Conservation (phyloP, 2,329 filamentous ascomycete genomes). For the Fusarium scirpi region DNA sequence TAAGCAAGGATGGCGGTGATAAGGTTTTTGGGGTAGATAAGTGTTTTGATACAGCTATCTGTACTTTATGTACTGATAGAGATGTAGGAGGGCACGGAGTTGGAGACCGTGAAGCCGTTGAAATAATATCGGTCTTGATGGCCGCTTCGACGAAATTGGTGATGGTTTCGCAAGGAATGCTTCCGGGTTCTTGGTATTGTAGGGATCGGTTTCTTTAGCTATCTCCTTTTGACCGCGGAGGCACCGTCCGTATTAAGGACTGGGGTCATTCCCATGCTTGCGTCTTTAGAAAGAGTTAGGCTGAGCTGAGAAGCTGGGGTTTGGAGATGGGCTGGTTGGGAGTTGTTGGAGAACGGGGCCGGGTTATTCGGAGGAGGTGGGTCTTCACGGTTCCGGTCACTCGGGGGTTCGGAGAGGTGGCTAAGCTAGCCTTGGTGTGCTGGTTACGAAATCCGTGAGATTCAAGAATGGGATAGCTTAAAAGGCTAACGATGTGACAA, state of each 20-base stretch:
- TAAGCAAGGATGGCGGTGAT: conserved; percentile 30
- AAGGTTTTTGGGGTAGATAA: conserved; percentile 29
- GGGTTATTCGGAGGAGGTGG: conserved; percentile 12
- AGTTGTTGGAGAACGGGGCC: not conserved
- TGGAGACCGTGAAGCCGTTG: conserved; percentile 24
- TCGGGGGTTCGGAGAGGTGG: conserved; percentile 6
- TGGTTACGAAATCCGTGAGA: not conserved
- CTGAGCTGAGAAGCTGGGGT: conserved; percentile 1
- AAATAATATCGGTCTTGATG: not conserved
- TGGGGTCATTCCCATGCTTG: not conserved
- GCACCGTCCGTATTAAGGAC: not conserved
- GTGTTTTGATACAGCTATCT: not conserved
- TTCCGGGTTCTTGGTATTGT: conserved; percentile 15
- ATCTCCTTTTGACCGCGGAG: conserved; percentile 6
- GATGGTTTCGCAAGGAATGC: conserved; percentile 10
- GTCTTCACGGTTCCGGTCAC: conserved; percentile 1
- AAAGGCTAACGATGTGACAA: not conserved
- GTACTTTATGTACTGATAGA: conserved; percentile 15
- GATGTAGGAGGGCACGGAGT: conserved; percentile 6
- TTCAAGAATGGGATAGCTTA: not conserved
- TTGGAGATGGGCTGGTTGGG: not conserved
- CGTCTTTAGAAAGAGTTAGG: not conserved
- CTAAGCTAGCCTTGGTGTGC: not conserved
- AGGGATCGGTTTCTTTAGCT: conserved; percentile 25
- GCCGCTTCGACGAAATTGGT: not conserved